These are phyloP conservation scores for Colletotrichum cordylinicola DNA, from an alignment of 2,329 filamentous ascomycete species.

Conservation along the genomic window DNA sequence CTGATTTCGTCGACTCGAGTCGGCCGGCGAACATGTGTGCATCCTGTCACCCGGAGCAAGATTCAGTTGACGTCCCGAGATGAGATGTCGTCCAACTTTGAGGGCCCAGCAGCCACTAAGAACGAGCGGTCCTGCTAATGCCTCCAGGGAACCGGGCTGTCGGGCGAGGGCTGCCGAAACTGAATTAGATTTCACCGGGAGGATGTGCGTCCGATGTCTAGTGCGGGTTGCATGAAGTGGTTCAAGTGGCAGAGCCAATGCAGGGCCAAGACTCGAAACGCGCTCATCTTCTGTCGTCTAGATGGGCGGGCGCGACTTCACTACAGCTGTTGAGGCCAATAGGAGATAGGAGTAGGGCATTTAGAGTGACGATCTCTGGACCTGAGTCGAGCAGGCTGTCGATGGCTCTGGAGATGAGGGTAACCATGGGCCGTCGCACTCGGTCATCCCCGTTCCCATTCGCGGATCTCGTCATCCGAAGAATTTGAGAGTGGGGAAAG, in stretches of 20 bases:
- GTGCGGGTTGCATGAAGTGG: not conserved
- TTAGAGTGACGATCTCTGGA: not conserved
- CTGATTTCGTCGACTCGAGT: not conserved
- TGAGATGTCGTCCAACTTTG: conserved; percentile 6
- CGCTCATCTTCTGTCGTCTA: not conserved
- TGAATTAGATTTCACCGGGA: conserved; percentile 2
- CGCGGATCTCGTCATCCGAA: conserved; percentile 14
- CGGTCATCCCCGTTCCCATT: not conserved
- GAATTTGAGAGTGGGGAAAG: not conserved
- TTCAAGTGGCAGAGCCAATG: not conserved
- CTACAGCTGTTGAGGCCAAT: not conserved
- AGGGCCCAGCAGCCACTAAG: not conserved
- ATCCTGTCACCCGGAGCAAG: not conserved
- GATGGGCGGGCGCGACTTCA: not conserved
- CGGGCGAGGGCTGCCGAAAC: not conserved
- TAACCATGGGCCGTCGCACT: not conserved
- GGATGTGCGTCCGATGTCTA: conserved; percentile 13
- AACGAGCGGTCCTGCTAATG: not conserved
- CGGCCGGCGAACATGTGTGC: not conserved
- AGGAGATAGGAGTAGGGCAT: not conserved
- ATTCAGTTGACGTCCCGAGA: conserved; percentile 15
- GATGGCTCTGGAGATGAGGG: not conserved
- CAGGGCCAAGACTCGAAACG: conserved; percentile 7
- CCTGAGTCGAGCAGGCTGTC: not conserved
- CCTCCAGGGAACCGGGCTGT: not conserved